Evolutionary conservation across 192 early-diverging fungal genomes (phyloP).

Genomic region (Spizellomyces punctatus): DNA sequence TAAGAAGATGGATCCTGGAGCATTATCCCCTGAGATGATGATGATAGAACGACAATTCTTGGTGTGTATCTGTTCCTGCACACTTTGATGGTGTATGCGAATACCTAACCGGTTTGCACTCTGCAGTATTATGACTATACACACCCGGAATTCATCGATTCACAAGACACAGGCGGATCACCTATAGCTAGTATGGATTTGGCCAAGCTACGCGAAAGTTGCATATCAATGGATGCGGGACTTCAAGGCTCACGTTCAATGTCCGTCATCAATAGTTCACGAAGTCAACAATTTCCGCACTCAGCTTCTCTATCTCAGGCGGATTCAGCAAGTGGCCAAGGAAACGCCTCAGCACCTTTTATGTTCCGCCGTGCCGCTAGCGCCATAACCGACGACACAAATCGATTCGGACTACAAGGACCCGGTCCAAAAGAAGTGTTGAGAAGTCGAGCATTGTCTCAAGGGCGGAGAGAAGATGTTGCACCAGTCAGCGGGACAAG

Average conservation of each 20-base stretch:
- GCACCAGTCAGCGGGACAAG: neutral
- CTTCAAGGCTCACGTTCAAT: neutral
- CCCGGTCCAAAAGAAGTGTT: neutral
- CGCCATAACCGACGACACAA: too few species aligned
- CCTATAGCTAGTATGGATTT: slow-evolving; percentile 12
- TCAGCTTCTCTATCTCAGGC: too few species aligned
- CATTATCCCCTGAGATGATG: slow-evolving; percentile 26
- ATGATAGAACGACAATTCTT: slow-evolving; percentile 22
- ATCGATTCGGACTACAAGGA: too few species aligned
- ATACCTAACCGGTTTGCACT: neutral
- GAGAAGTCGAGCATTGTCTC: neutral
- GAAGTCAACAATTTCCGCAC: slow-evolving; percentile 9
- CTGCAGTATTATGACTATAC: slow-evolving; percentile 25
- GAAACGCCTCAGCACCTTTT: too few species aligned
- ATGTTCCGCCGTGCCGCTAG: too few species aligned
- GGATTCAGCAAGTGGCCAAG: too few species aligned
- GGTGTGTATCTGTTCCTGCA: slow-evolving; percentile 5
- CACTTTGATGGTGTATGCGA: neutral
- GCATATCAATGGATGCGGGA: slow-evolving; percentile 11
- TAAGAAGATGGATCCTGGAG: slow-evolving; percentile 27
- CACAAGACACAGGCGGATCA: slow-evolving; percentile 10
- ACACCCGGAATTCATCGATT: slow-evolving; percentile 16
- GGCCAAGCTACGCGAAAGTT: slow-evolving; percentile 5
- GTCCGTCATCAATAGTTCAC: neutral
- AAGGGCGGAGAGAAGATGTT: neutral